phyloP scores from a whole-genome alignment of 345 rosid species.

The Melastoma malabathricum region DNA sequence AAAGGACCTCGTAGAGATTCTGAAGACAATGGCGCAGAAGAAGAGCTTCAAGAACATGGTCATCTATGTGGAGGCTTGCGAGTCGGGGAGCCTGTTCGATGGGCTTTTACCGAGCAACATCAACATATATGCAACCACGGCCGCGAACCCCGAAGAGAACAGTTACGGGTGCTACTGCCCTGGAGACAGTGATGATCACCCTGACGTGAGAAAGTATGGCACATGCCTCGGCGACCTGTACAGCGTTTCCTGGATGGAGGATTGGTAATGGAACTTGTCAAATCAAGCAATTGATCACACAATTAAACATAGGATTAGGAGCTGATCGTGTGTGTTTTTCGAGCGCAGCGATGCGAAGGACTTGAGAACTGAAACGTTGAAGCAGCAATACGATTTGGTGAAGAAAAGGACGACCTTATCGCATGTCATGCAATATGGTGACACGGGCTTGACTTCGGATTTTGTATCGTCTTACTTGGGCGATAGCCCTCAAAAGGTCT shows the following conservation, averaged over 20 bases:
- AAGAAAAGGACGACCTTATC: slow-evolving; percentile 33
- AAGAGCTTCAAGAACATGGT: slow-evolving; percentile 40
- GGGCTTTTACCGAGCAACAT: slow-evolving; percentile 34
- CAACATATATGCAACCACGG: slow-evolving; percentile 45
- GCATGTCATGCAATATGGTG: slow-evolving; percentile 51
- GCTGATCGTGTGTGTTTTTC: not conserved
- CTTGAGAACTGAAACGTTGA: slow-evolving; percentile 32
- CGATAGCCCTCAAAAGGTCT: slow-evolving; percentile 11
- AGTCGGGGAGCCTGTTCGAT: slow-evolving; percentile 51
- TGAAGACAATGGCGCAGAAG: slow-evolving; percentile 28
- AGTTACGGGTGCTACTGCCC: slow-evolving; percentile 45
- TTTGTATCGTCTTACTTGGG: slow-evolving; percentile 30
- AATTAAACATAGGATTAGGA: not conserved
- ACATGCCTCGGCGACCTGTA: slow-evolving; percentile 60
- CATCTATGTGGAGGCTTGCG: slow-evolving; percentile 59
- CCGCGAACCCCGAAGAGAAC: slow-evolving; percentile 35
- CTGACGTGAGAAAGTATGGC: slow-evolving; percentile 12
- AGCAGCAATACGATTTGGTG: slow-evolving; percentile 33
- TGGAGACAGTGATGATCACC: not conserved
- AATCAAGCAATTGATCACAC: too few relatives aligned
- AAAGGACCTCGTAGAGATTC: slow-evolving; percentile 24
- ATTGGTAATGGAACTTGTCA: slow-evolving; percentile 25
- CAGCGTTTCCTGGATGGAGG: slow-evolving; percentile 77
- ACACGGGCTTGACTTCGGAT: slow-evolving; percentile 11
- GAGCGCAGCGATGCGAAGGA: slow-evolving; percentile 39